Conservation (phyloP, 106 monocot species). For the Allium fistulosum region DNA sequence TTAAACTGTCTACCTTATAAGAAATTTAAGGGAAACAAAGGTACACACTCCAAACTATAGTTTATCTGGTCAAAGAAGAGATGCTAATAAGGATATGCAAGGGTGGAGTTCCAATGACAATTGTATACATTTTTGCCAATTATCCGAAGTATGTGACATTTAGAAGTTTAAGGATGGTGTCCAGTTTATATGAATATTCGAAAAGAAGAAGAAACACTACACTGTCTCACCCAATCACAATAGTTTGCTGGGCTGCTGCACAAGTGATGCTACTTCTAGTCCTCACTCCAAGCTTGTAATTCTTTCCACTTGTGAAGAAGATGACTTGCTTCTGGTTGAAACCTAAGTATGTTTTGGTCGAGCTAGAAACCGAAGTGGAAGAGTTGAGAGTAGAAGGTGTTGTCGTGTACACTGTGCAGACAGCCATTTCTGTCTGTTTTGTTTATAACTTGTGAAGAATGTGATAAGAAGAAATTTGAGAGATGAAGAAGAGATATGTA, state of each 20-base stretch:
- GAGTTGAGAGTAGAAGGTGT: constrained; percentile 34
- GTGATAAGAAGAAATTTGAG: background rate
- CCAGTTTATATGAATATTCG: too few species aligned
- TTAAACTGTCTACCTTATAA: background rate
- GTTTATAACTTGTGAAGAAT: constrained; percentile 1
- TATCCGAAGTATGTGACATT: too few species aligned
- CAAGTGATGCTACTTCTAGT: constrained; percentile 16
- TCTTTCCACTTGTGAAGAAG: constrained; percentile 17
- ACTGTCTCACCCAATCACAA: constrained; percentile 50
- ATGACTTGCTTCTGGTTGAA: constrained; percentile 41
- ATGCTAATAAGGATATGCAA: too few species aligned
- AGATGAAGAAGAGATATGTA: background rate
- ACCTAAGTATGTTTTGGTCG: constrained; percentile 22
- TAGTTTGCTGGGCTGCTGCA: constrained; percentile 57
- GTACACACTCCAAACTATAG: too few species aligned
- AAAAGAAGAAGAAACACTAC: too few species aligned
- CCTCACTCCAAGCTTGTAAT: background rate
- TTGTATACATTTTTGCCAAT: too few species aligned
- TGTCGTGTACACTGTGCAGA: constrained; percentile 45
- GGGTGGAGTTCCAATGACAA: too few species aligned
- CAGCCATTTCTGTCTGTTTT: constrained; percentile 45
- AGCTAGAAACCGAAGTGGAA: constrained; percentile 26
- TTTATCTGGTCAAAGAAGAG: too few species aligned
- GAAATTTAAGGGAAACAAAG: too few species aligned
- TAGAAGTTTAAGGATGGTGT: too few species aligned